Base-by-base conservation (phyloP, 257 asterid species). In the Cruciata laevipes region DNA sequence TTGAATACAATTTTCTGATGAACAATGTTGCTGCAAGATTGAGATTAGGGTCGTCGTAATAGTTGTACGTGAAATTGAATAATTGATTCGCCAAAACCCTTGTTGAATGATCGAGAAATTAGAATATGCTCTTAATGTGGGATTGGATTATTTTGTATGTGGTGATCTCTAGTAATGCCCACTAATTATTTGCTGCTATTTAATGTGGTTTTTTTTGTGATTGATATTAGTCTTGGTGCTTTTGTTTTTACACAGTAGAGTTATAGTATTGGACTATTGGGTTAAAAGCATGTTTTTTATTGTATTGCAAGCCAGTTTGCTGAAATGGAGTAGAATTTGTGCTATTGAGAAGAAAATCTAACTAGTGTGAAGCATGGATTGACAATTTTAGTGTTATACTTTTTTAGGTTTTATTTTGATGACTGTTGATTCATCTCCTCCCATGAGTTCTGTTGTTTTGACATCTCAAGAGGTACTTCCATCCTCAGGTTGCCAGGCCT, bases 391-490 rank as follows among this genome's bases (percentile, higher is more conserved):
- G n/a, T 30, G 65, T 14, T 18, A 8, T 66, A 25, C 52, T 56
- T 69, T 66, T 59, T 17, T 33, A 76, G 75, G 75, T 71, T 59
- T 47, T 82, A 74, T 71, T 69, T 74, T 72, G 67, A 71, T 16
- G 65, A 77, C 82, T 73, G 64, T 77, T 72, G 69, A 71, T 66
- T 79, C 76, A 59, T 76, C 82, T 66, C 71, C 83, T 64, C 73
- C 83, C 76, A 86, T 81, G 96, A 77, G 84, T 80, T 83, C 88
- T 37, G 68, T 84, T 76, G 81, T 80, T 72, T 84, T 91, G 69
- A 72, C 89, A 69, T 83, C 95, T 74, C 82, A 66, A 56, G 89
- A 80, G 70, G 68, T 77, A 60, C 64, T 78, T 77, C 72, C 85
- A 33, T 78, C 82, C 20, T 70, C 83, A 49, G 86, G 84, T 69